Evolutionary conservation across 164 flowering plant species (phyloP), one percentile per base, ranked within the genome.

Genomic region (Warburgia ugandensis): DNA sequence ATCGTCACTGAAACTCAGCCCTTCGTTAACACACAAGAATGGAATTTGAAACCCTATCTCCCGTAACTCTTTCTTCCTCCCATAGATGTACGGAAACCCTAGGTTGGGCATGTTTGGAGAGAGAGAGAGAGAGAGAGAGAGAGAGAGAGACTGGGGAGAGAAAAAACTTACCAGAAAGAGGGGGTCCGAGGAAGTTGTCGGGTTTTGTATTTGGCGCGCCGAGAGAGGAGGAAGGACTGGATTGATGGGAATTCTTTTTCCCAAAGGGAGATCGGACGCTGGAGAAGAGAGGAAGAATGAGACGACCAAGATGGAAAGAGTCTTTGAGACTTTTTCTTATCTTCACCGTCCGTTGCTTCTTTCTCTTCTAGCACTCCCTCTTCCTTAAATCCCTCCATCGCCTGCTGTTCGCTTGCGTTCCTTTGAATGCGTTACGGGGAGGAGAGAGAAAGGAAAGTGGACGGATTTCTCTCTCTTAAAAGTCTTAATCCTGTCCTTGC

Each of bases 201-300:
- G 35, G n/a, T 27, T 48, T 52, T 54, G 64, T 43, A 59, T 54
- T 65, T 65, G 65, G 65, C 61, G 61, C 61, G 65, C 22, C 16
- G 29, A 48, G 46, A 50, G 16, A 30, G 27, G n/a, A 32, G 52
- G 33, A 19, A n/a, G 4, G 25, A 31, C 12, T 19, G 54, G n/a
- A n/a, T n/a, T n/a, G n/a, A n/a, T n/a, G n/a, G n/a, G n/a, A n/a
- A n/a, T n/a, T n/a, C n/a, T n/a, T n/a, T n/a, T n/a, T n/a, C n/a
- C n/a, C n/a, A n/a, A n/a, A 48, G 25, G 52, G 46, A 55, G 64
- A 69, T 69, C 73, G 59, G 70, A 70, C 67, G 73, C 64, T 69
- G 70, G 70, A 59, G 68, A 70, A 55, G 64, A 48, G 56, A 48
- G 52, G 55, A 29, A 48, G 50, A 6, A 54, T 51, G 64, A 65